phyloP scores from a whole-genome alignment of 2,329 filamentous ascomycete genomes.

The Aspergillus pseudoterreus region DNA sequence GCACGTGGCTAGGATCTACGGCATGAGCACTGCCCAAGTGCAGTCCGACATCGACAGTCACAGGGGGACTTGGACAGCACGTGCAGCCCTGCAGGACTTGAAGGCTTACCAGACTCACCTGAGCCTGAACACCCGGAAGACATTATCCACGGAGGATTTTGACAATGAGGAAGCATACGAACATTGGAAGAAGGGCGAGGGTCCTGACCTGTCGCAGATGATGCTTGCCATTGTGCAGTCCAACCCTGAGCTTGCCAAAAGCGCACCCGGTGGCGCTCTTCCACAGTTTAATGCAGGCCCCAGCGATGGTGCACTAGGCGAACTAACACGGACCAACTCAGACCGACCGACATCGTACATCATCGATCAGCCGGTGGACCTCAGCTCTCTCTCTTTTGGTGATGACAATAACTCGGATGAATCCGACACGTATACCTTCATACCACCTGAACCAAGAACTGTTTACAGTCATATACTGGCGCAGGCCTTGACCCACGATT shows the following conservation, averaged over 20 bases:
- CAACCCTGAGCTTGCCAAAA: conserved; percentile 80
- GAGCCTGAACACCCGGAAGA: conserved; percentile 71
- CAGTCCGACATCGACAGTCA: conserved; percentile 85
- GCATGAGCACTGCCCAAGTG: conserved; percentile 70
- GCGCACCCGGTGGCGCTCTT: conserved; percentile 58
- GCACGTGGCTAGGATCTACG: conserved; percentile 81
- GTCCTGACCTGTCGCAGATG: conserved; percentile 83
- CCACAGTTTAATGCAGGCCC: conserved; percentile 52
- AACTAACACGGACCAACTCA: conserved; percentile 45
- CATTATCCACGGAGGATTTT: conserved; percentile 81
- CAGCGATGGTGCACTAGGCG: conserved; percentile 34
- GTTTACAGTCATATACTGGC: conserved; percentile 81
- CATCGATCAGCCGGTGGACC: conserved; percentile 62
- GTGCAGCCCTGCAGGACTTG: conserved; percentile 82
- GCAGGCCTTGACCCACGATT: conserved; percentile 65
- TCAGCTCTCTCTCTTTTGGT: conserved; percentile 59
- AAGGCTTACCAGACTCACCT: conserved; percentile 91
- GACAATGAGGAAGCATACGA: conserved; percentile 84
- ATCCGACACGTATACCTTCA: conserved; percentile 74
- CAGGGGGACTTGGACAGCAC: conserved; percentile 80
- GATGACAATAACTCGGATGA: conserved; percentile 42
- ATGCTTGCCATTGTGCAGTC: conserved; percentile 86
- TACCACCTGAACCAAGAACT: conserved; percentile 75
- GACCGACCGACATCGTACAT: conserved; percentile 51
- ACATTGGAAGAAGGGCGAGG: conserved; percentile 86